Conservation (phyloP, 139 green algal genomes). For the Monoraphidium neglectum region DNA sequence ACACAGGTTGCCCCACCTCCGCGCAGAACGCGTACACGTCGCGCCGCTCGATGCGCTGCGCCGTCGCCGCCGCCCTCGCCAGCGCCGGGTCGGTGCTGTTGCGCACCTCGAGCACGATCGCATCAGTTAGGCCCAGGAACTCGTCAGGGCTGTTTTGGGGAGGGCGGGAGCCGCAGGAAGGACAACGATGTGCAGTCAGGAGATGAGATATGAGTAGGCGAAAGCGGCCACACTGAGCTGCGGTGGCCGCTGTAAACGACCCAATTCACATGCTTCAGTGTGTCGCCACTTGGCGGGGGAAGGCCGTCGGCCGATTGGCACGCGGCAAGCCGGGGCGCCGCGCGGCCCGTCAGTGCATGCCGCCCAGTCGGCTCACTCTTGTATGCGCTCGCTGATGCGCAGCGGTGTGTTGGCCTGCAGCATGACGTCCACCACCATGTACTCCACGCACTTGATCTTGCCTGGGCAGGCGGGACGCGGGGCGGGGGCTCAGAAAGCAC, state of each 20-base stretch:
- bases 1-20: background rate
- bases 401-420: slow-evolving; percentile 44
- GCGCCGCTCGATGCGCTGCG: slow-evolving; percentile 1
- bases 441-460: slow-evolving; percentile 56
- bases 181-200: background rate
- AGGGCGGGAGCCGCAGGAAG: background rate
- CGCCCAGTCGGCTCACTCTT: background rate
- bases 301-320: background rate
- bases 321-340: background rate
- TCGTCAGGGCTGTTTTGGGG: slow-evolving; percentile 16
- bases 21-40: slow-evolving; percentile 15
- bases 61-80: slow-evolving; percentile 1
- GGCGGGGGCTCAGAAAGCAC: background rate
- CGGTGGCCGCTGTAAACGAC: background rate
- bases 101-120: slow-evolving; percentile 41
- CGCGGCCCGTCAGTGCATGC: background rate
- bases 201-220: background rate
- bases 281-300: background rate
- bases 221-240: background rate
- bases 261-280: background rate
- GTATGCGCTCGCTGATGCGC: slow-evolving; percentile 16
- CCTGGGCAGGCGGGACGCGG: background rate
- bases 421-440: slow-evolving; percentile 64
- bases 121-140: slow-evolving; percentile 46
- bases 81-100: background rate